Evolutionary conservation across 768 basidiomycete species (phyloP), one percentile per base, ranked within the genome.

Genomic region (Hirschioporus abietinus): DNA sequence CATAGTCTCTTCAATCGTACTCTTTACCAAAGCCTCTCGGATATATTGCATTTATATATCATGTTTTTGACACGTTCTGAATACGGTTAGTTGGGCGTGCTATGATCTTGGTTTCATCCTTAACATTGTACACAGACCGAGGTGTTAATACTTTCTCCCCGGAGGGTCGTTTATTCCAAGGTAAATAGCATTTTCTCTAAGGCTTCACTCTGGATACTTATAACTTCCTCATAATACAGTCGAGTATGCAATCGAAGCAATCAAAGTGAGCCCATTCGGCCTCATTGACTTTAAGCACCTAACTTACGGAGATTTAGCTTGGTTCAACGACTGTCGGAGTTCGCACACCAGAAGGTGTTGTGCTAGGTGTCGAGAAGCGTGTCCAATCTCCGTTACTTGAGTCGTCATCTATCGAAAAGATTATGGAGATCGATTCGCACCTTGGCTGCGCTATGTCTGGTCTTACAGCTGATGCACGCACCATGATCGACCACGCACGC

Each of bases 131-230:
- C 25, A 61, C 35, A 93, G 96, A 98, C 79, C 90, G 96, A 73
- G 96, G 95, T 83, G 95, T 98, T 66, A 98, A 97, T 82, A 99
- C 96, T 70, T 99, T 98, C 83, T 98, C 96, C 20, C 96, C 96
- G 10, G 96, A 98, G 79, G 96, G 96, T 59, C 95, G 96, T 74
- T 80, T 99, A 69, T 99, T 98, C 81, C 96, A 99, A 88, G 96
- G 96, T 96, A 70, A 63, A 80, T 73, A 18, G 23, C 57, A 23
- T 35, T 42, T 64, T 57, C 26, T 10, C 62, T 30, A 64, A 60
- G 27, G 17, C 64, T 30, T n/a, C n/a, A 23, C 66, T 10, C 63
- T 67, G n/a, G 8, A 66, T 66, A 64, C 74, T 76, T 24, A 77
- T 52, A 63, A 24, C 52, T 18, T 63, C 66, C 17, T 36, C 26